A percentile compares a stretch with the other conserved stretches of the same genome.
These are phyloP conservation scores for Capsicum baccatum DNA, from an alignment of 257 asterid genomes.

Conservation along the genomic window DNA sequence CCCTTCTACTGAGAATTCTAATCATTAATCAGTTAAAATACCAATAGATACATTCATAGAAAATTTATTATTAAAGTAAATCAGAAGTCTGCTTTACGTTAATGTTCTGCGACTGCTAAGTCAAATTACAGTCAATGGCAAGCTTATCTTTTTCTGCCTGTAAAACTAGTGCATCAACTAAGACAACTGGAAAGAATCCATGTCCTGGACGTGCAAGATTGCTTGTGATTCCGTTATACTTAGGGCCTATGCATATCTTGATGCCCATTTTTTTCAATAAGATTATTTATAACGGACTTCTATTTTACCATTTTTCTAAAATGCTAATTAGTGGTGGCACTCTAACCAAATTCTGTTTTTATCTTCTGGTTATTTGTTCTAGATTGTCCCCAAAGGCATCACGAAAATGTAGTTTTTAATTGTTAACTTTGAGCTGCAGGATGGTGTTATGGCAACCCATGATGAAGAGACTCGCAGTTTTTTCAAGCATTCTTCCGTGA, in stretches of 20 bases:
- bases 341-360: constrained; percentile 16
- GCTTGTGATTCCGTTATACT: constrained; percentile 1
- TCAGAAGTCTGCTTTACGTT: background rate
- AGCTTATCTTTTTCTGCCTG: constrained; percentile 14
- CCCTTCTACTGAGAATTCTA: background rate
- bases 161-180: constrained; percentile 22
- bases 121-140: constrained; percentile 14
- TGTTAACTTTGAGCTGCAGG: constrained; percentile 50
- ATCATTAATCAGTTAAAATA: background rate
- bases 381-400: constrained; percentile 16
- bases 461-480: constrained; percentile 96
- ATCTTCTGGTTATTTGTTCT: constrained; percentile 30
- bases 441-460: constrained; percentile 98
- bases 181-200: constrained; percentile 23
- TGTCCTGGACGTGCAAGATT: constrained; percentile 15
- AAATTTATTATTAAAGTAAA: background rate
- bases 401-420: background rate
- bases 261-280: background rate
- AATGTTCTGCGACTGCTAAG: background rate
- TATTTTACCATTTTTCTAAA: background rate
- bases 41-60: background rate
- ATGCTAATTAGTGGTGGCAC: background rate
- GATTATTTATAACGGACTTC: constrained; percentile 4
- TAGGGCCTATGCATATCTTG: background rate
- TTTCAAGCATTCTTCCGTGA: constrained; percentile 94